Conservation (phyloP, 768 basidiomycete species). For the Kwoniella shandongensis region DNA sequence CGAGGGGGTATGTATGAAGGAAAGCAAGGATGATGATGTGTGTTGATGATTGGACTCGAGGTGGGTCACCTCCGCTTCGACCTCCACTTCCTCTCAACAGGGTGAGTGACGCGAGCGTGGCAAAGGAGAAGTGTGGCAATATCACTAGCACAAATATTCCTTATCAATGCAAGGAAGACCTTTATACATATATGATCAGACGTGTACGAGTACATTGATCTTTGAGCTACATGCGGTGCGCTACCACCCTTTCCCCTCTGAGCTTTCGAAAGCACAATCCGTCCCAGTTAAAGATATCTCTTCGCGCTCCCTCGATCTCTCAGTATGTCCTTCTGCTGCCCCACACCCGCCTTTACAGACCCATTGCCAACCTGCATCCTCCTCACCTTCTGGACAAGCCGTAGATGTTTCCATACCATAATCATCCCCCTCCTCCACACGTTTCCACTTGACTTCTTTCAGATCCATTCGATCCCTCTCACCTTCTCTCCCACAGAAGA, state of each 20-base stretch:
- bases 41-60: slow-evolving; percentile 1
- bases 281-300: too few species aligned
- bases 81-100: background rate
- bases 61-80: too few species aligned
- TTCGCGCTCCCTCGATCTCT: too few species aligned
- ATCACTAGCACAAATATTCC: too few species aligned
- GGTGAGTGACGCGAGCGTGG: too few species aligned
- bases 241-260: too few species aligned
- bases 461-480: slow-evolving; percentile 1
- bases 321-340: background rate
- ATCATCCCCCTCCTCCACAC: background rate
- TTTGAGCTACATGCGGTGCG: too few species aligned
- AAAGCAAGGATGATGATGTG: background rate
- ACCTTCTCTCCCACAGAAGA: slow-evolving; percentile 13
- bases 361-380: slow-evolving; percentile 12
- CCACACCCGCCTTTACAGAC: slow-evolving; percentile 5
- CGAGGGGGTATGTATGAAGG: background rate
- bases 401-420: background rate
- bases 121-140: too few species aligned
- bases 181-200: too few species aligned
- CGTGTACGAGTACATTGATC: too few species aligned
- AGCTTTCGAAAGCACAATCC: too few species aligned
- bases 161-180: too few species aligned
- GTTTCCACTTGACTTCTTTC: slow-evolving; percentile 2
- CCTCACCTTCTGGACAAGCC: background rate